These are phyloP conservation scores for Nannochloropsis salina DNA, from an alignment of 108 stramenopile genomes.

Conservation along the genomic window DNA sequence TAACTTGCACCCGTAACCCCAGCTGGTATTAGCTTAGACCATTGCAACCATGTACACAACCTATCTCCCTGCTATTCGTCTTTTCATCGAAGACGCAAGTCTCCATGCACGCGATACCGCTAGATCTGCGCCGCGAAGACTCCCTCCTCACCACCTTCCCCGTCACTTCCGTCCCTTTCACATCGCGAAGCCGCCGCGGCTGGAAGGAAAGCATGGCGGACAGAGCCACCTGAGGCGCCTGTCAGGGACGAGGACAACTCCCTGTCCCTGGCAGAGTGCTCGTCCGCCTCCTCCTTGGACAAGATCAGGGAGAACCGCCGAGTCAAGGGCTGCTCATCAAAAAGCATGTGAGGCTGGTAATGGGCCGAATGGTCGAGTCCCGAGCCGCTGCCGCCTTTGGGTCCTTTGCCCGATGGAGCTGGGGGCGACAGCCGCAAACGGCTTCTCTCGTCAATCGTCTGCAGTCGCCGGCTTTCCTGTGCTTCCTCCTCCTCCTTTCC, in stretches of 20 bases:
- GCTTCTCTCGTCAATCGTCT: not conserved
- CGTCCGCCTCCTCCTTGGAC: not conserved
- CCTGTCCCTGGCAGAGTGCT: not conserved
- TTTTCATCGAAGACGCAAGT: too few relatives aligned
- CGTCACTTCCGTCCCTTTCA: not conserved
- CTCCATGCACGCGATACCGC: too few relatives aligned
- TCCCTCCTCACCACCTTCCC: not conserved
- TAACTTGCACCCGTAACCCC: too few relatives aligned
- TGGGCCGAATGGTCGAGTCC: not conserved
- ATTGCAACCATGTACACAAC: too few relatives aligned
- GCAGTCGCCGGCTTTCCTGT: not conserved
- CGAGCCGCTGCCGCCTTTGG: not conserved
- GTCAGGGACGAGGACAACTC: constrained; percentile 1
- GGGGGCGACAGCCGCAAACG: not conserved
- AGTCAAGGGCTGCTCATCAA: not conserved
- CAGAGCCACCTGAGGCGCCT: not conserved
- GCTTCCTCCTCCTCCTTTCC: not conserved
- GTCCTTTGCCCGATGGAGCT: not conserved
- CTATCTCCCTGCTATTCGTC: too few relatives aligned
- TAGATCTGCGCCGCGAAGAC: not conserved
- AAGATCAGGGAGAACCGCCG: not conserved
- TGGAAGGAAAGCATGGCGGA: not conserved
- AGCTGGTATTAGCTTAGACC: too few relatives aligned
- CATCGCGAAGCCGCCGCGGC: not conserved
- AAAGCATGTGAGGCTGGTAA: not conserved